A percentile compares a stretch with the other conserved stretches of the same genome.
These are phyloP conservation scores for Stemphylium vesicarium DNA, from an alignment of 2,329 filamentous ascomycete genomes.

Conservation along the genomic window DNA sequence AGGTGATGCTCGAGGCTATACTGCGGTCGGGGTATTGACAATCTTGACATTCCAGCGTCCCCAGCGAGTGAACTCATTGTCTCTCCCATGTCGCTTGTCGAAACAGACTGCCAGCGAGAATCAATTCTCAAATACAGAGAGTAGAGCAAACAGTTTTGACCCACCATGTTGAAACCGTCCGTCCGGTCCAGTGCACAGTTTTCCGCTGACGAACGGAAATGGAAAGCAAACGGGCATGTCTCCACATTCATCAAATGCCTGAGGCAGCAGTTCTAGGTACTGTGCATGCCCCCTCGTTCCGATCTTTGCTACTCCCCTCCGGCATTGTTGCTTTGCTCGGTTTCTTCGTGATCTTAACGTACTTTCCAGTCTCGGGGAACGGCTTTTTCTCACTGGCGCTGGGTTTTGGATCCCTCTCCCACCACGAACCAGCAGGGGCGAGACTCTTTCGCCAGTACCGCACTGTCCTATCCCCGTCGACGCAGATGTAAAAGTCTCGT, in stretches of 20 bases:
- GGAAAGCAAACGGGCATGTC: neutral
- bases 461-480: constrained; percentile 33
- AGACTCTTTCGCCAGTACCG: constrained; percentile 29
- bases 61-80: too few species aligned
- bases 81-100: too few species aligned
- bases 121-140: neutral
- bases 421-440: constrained; percentile 17
- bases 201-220: constrained; percentile 1
- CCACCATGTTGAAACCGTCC: neutral
- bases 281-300: constrained; percentile 12
- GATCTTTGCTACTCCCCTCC: neutral
- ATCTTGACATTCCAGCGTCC: too few species aligned
- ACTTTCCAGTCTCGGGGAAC: constrained; percentile 25
- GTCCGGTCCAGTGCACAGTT: neutral
- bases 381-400: neutral
- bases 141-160: neutral
- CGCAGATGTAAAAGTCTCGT: constrained; percentile 26
- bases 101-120: neutral
- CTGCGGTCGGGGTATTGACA: neutral
- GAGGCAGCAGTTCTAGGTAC: constrained; percentile 11
- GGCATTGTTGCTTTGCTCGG: neutral
- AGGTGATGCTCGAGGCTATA: constrained; percentile 5
- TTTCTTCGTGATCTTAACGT: constrained; percentile 25
- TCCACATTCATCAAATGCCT: neutral
- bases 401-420: constrained; percentile 17